phyloP scores from a whole-genome alignment of 495 filamentous ascomycete genomes.

The Penicillium desertorum region DNA sequence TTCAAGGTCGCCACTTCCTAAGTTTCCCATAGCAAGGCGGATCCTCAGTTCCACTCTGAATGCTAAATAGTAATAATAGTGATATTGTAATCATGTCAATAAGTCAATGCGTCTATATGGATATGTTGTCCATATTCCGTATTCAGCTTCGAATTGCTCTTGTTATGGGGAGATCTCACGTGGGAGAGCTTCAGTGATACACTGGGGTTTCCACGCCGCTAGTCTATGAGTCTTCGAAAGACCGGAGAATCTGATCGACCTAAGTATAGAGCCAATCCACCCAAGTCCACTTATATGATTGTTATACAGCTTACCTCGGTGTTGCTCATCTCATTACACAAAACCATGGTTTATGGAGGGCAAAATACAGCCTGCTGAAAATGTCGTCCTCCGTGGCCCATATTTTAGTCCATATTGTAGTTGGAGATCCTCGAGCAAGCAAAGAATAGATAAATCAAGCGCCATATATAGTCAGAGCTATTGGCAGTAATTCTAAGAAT shows the following conservation, averaged over 20 bases:
- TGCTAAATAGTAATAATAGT: not conserved
- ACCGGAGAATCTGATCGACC: not conserved
- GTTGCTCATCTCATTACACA: too few species aligned
- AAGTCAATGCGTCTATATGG: not conserved
- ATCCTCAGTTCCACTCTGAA: constrained; percentile 6
- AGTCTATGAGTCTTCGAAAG: not conserved
- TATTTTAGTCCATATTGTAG: too few species aligned
- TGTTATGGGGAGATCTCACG: not conserved
- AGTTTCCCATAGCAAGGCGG: not conserved
- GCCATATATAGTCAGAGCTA: too few species aligned
- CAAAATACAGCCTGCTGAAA: too few species aligned
- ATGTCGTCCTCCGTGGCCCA: too few species aligned
- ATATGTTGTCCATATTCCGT: not conserved
- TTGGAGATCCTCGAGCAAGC: too few species aligned
- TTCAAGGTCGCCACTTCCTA: constrained; percentile 3
- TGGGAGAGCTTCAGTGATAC: not conserved
- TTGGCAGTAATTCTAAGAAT: too few species aligned
- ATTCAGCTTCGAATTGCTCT: not conserved
- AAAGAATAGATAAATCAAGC: too few species aligned
- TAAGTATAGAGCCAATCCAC: not conserved
- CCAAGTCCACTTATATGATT: too few species aligned
- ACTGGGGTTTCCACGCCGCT: constrained; percentile 4
- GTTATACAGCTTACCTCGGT: too few species aligned
- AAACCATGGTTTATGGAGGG: too few species aligned
- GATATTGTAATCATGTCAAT: not conserved